Evolutionary conservation across 495 filamentous ascomycete genomes (phyloP).

Genomic region (Aspergillus nanangensis): DNA sequence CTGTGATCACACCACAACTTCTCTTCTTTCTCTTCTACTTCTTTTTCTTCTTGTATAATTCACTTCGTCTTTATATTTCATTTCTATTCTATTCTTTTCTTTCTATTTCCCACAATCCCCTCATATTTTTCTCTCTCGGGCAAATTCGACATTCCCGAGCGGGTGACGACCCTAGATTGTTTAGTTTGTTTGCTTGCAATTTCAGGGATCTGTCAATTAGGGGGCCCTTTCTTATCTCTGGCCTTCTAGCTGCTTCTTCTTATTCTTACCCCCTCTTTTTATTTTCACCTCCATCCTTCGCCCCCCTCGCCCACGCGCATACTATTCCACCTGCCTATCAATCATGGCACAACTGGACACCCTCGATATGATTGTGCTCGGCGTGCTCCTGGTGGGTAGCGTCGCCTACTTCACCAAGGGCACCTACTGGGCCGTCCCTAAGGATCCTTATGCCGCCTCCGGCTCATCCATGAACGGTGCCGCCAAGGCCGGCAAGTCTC

Average conservation of each 20-base stretch:
- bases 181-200: conserved; percentile 3
- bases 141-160: too few relatives aligned
- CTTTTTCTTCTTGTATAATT: conserved; percentile 4
- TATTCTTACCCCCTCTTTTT: not conserved
- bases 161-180: too few relatives aligned
- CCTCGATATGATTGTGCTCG: conserved; percentile 87
- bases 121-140: too few relatives aligned
- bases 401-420: conserved; percentile 97
- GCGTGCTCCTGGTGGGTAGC: conserved; percentile 76
- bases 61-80: conserved; percentile 13
- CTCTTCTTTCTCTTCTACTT: conserved; percentile 8
- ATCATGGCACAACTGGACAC: conserved; percentile 95
- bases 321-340: conserved; percentile 3
- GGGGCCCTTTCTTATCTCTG: not conserved
- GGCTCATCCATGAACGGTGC: conserved; percentile 62
- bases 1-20: conserved; percentile 24
- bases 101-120: too few relatives aligned
- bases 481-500: conserved; percentile 77
- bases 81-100: conserved; percentile 13
- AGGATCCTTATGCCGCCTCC: conserved; percentile 80
- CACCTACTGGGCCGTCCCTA: conserved; percentile 75
- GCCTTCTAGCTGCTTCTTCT: not conserved
- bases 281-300: not conserved
- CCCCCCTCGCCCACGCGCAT: not conserved
- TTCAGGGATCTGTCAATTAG: not conserved